Evolutionary conservation across 768 basidiomycete genomes (phyloP).

Genomic region (Chalciporus sphaerocephalus): DNA sequence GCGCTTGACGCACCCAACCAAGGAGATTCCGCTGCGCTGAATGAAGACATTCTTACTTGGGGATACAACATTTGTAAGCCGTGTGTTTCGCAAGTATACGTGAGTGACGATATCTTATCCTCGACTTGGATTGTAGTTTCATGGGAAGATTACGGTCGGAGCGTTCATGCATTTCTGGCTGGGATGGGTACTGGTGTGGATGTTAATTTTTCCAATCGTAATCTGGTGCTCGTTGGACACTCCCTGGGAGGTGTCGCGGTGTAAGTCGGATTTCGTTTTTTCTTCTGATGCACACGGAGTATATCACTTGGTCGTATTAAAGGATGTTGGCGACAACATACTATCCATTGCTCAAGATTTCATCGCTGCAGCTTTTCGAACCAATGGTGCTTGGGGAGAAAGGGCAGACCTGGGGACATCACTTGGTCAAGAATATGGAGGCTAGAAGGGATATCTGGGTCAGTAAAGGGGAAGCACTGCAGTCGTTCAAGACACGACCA

Average conservation of each 20-base stretch:
- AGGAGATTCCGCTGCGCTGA: conserved; percentile 7
- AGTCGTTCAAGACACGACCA: background rate
- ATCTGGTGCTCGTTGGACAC: background rate
- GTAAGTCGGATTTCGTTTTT: background rate
- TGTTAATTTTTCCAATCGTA: conserved; percentile 8
- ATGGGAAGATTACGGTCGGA: conserved; percentile 1
- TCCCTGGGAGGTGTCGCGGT: background rate
- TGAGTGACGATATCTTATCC: background rate
- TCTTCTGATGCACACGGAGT: background rate
- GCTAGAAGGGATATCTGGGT: conserved; percentile 1
- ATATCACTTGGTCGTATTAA: background rate
- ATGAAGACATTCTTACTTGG: conserved; percentile 1
- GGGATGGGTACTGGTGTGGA: conserved; percentile 1
- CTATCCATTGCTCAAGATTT: conserved; percentile 4
- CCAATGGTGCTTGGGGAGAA: background rate
- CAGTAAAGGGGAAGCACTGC: background rate
- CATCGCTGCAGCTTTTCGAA: conserved; percentile 7
- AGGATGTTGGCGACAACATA: background rate
- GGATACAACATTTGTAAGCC: conserved; percentile 2
- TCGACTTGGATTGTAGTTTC: conserved; percentile 1
- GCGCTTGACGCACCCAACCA: conserved; percentile 7
- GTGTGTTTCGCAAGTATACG: background rate
- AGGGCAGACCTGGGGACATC: background rate
- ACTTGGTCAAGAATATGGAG: background rate
- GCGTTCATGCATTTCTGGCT: conserved; percentile 3